phyloP scores from a whole-genome alignment of 2,329 filamentous ascomycete genomes.

The Alternaria dauci region DNA sequence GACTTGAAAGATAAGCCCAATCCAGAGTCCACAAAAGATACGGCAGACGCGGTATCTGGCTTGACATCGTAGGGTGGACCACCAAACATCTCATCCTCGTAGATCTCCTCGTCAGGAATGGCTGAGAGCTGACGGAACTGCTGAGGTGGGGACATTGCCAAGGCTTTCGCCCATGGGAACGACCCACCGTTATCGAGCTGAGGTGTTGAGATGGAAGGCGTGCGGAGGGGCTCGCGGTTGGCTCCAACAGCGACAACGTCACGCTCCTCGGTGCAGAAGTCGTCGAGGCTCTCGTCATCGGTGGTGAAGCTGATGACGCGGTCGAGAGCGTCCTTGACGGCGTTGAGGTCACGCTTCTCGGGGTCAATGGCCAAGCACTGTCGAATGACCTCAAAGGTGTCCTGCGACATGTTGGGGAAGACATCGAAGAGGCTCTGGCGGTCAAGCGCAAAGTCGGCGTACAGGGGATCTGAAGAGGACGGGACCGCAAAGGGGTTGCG shows the following conservation, averaged over 20 bases:
- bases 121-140: constrained; percentile 82
- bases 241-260: constrained; percentile 79
- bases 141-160: constrained; percentile 77
- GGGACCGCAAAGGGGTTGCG: constrained; percentile 95
- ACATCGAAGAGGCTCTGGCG: constrained; percentile 97
- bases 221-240: constrained; percentile 93
- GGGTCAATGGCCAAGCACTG: constrained; percentile 93
- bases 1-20: constrained; percentile 84
- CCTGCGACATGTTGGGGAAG: constrained; percentile 97
- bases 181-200: constrained; percentile 76
- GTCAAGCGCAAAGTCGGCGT: constrained; percentile 90
- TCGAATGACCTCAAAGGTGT: constrained; percentile 92
- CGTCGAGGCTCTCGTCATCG: constrained; percentile 87
- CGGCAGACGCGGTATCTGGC: constrained; percentile 79
- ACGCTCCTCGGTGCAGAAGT: constrained; percentile 87
- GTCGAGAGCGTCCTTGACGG: constrained; percentile 78
- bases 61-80: constrained; percentile 80
- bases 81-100: constrained; percentile 85
- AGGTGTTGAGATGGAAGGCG: constrained; percentile 91
- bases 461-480: constrained; percentile 88
- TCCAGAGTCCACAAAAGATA: constrained; percentile 84
- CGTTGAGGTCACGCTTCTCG: constrained; percentile 81
- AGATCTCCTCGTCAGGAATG: constrained; percentile 81
- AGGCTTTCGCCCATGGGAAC: constrained; percentile 93
- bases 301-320: constrained; percentile 91